Evolutionary conservation across 2,329 filamentous ascomycete species (phyloP).

Genomic region (Madurella mycetomatis): DNA sequence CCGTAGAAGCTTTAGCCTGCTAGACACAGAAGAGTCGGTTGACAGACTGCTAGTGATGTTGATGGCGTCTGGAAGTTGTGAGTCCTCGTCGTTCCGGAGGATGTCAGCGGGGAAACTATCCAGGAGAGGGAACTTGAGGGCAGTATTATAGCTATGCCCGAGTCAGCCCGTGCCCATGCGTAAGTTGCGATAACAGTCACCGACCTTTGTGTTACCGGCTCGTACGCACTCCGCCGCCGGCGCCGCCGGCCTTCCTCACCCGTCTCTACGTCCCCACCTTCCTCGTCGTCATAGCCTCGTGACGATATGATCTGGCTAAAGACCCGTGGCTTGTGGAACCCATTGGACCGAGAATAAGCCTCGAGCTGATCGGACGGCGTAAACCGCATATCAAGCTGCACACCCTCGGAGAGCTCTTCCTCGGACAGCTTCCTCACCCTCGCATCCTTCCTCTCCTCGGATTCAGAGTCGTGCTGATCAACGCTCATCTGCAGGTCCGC

Average conservation of each 20-base stretch:
- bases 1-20: conserved; percentile 62
- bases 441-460: conserved; percentile 28
- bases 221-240: conserved; percentile 25
- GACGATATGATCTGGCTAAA: conserved; percentile 40
- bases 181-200: neutral
- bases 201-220: conserved; percentile 27
- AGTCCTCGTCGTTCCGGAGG: conserved; percentile 46
- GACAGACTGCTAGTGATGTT: conserved; percentile 59
- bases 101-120: conserved; percentile 75
- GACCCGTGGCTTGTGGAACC: conserved; percentile 32
- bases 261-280: conserved; percentile 26
- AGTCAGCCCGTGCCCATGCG: neutral
- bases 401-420: conserved; percentile 28
- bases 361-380: conserved; percentile 37
- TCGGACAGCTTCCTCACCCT: conserved; percentile 29
- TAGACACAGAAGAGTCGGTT: conserved; percentile 69
- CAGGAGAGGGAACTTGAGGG: conserved; percentile 68
- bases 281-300: conserved; percentile 30
- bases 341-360: conserved; percentile 19
- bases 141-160: conserved; percentile 42
- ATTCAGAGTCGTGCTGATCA: conserved; percentile 27
- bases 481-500: conserved; percentile 69
- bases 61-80: conserved; percentile 38
- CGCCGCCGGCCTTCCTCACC: conserved; percentile 26
- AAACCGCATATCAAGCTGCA: conserved; percentile 38